Evolutionary conservation across 345 rosid genomes (phyloP), one percentile per base, ranked within the genome.

Genomic region (Syzygium oleosum): DNA sequence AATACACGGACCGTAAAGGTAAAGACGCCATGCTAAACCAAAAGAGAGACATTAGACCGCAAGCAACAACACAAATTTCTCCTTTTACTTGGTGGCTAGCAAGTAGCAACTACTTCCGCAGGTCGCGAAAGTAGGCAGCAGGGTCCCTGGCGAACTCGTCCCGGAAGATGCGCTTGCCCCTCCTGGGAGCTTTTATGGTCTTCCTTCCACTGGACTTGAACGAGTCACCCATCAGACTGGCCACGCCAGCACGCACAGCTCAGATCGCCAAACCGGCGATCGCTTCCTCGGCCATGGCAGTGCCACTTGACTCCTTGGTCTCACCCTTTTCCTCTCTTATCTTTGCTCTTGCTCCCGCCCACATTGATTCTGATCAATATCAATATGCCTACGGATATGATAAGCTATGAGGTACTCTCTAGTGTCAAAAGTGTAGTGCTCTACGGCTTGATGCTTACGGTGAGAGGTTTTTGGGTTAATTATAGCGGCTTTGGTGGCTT

Each of bases 171-270:
- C 78, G 63, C 9, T 1, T 5, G 27, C 78, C 51, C 51, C 52
- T 88, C 31, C 87, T 87, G 3, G 89, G 89, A 85, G 85, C 89
- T 49, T 85, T 88, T 87, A 85, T 88, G 53, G 85, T 88, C 61
- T 85, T 88, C 58, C 80, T 52, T 31, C 52, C 51, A 51, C 29
- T 27, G 49, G 84, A 41, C 29, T 27, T 13, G 68, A 34, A 61
- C 14, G 34, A 61, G 68, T 61, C 68, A 0, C 31, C 68, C 85
- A 83, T 83, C 29, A 5, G 17, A 25, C 51, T 46, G 54, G 6
- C 54, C 9, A 49, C 3, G 51, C 52, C 85, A 29, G 27, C 49
- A 7, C 43, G 3, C 43, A 41, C 43, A 41, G 41, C 49, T 13
- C 31, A 51, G 22, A 51, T 29, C 11, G 31, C 85, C 55, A 49